Base-by-base conservation (phyloP, 345 rosid genomes). In the Erucastrum elatum region DNA sequence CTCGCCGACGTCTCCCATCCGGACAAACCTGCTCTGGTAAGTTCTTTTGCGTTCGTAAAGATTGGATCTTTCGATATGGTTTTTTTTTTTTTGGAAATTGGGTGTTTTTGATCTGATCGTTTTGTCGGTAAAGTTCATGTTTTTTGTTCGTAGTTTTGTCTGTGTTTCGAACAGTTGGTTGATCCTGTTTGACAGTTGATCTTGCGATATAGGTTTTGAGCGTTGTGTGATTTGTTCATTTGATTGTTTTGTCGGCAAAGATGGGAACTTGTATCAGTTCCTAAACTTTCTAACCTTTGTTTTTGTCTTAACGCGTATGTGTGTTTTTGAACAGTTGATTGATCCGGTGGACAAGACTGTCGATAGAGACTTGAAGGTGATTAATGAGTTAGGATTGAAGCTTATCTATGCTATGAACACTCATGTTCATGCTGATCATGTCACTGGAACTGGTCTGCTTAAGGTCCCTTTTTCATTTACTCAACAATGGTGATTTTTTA, bases 371-470 rank as follows among this genome's bases (percentile, higher is more conserved):
- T 74, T 94, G 78, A 77, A 63, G 1, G 81, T 94, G 58, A 82
- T 91, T 3, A 85, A 78, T 71, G 98, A 94, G 30, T 67, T 94
- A 76, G 97, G 97, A 0, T 59, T 92, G 73, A 92, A 89, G 88
- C 91, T 92, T 15, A 51, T 87, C 0, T 92, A 92, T 84, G 98
- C 91, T 2, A 71, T 89, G 84, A 95, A 93, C 88, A 94, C 99
- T 41, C 98, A 93, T 83, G 98, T 93, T 3, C 99, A 95, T 85
- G 99, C 99, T 27, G 99, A 95, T 86, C 99, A 95, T 85, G 86
- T 95, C 35, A 95, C 96, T 9, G 98, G 99, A 33, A 86, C 98
- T 41, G 97, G 96, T 35, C 87, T 91, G 70, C 82, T 95, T 44
- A 93, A 91, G 98, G 99, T 95, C 61, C 60, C 15, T 76, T 61